Percentiles rank a stretch among this genome's conserved stretches.
These are phyloP conservation scores for Amylostereum areolatum DNA, from an alignment of 1,284 basidiomycete genomes.

Conservation along the genomic window DNA sequence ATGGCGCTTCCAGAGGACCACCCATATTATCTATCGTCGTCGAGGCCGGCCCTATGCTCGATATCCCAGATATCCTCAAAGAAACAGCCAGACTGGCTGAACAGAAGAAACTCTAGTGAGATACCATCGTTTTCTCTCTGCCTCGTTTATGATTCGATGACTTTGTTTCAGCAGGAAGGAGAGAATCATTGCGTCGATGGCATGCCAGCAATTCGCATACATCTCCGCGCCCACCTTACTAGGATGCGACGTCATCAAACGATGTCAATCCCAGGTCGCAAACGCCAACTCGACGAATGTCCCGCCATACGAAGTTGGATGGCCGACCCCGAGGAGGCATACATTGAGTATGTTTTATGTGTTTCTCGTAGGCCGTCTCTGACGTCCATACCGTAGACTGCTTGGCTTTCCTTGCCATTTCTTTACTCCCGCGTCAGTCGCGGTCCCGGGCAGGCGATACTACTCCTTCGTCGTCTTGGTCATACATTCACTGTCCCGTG, in stretches of 20 bases:
- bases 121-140: no score
- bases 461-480: slow-evolving; percentile 10
- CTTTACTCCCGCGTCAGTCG: no score
- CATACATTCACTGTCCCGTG: slow-evolving; percentile 14
- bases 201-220: neutral
- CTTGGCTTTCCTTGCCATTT: no score
- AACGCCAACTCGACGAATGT: neutral
- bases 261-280: neutral
- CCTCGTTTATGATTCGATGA: no score
- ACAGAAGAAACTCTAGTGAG: slow-evolving; percentile 2
- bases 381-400: neutral
- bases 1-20: slow-evolving; percentile 5
- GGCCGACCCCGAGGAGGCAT: neutral
- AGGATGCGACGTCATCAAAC: neutral
- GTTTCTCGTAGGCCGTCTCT: neutral
- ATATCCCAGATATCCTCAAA: slow-evolving; percentile 2
- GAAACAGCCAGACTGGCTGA: neutral
- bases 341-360: slow-evolving; percentile 1
- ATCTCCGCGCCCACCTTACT: neutral
- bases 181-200: slow-evolving; percentile 1
- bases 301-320: slow-evolving; percentile 1
- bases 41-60: neutral
- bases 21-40: neutral
- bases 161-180: neutral
- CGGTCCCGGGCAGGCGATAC: slow-evolving; percentile 2